Evolutionary conservation across 306 rosid genomes (phyloP).

Genomic region (Rubus idaeus): DNA sequence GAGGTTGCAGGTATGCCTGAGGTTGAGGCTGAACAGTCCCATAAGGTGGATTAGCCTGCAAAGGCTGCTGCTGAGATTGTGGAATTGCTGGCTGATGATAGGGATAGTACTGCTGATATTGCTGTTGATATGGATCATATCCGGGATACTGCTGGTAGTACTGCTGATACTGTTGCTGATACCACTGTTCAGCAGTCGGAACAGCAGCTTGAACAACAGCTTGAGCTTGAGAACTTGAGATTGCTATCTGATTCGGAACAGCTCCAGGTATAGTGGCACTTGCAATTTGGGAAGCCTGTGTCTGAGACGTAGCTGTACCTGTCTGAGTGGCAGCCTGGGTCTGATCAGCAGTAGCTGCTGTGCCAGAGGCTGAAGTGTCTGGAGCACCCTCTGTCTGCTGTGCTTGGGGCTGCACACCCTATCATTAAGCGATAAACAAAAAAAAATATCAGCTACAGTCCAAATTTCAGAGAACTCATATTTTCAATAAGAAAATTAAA

Average conservation of each 20-base stretch:
- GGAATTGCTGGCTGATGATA: constrained; percentile 67
- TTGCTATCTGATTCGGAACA: constrained; percentile 56
- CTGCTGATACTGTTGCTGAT: constrained; percentile 89
- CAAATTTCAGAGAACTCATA: background rate
- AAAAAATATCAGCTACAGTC: constrained; percentile 13
- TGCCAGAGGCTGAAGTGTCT: constrained; percentile 46
- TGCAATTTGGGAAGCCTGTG: constrained; percentile 53
- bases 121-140: constrained; percentile 85
- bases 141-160: constrained; percentile 94
- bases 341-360: constrained; percentile 53
- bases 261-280: constrained; percentile 49
- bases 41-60: constrained; percentile 46
- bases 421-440: constrained; percentile 31
- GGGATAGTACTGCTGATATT: constrained; percentile 83
- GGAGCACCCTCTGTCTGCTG: constrained; percentile 53
- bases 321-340: constrained; percentile 43
- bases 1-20: constrained; percentile 35
- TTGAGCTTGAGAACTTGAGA: constrained; percentile 59
- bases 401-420: constrained; percentile 80
- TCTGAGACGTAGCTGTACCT: constrained; percentile 50
- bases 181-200: constrained; percentile 80
- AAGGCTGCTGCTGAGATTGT: constrained; percentile 54
- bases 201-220: constrained; percentile 48
- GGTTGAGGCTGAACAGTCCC: constrained; percentile 41
- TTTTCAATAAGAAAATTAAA: background rate